Evolutionary conservation across 2,329 filamentous ascomycete genomes (phyloP), one percentile per base, ranked within the genome.

Genomic region (Trichocomaceae sp.): DNA sequence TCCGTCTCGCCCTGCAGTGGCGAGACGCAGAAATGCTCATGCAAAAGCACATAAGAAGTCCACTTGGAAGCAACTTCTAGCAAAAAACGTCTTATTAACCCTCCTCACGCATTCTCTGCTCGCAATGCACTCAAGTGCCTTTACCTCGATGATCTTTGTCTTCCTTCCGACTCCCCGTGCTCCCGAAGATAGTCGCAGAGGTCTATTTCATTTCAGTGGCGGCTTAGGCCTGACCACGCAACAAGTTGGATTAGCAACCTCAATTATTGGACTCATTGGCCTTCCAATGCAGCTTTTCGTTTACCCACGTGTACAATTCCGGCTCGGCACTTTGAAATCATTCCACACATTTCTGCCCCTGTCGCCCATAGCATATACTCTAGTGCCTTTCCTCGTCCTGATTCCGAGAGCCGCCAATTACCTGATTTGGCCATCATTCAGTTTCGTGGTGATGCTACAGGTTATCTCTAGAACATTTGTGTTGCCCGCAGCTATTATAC

Each of bases 181-280:
- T 58, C 69, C 67, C 0, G 73, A 69, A 70, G 77, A 61, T 64
- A 65, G 61, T 62, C 57, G 63, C 54, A 61, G 60, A 68, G 69
- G 62, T 60, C 69, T 58, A 69, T 80, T 55, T 78, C 83, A 79
- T 58, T 90, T 87, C 61, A 79, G 81, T 0, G 87, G 88, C 26
- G 89, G 89, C 1, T 76, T 93, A 0, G 87, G 87, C n/a, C 79
- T 93, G 51, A 81, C 82, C 0, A 84, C 87, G 0, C 78, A 80
- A 1, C 80, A 82, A 2, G 86, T 93, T 31, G 88, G 88, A n/a
- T 73, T 88, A 44, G 86, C 87, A 4, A 90, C 91, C 74, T 84
- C 88, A 2, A 84, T 87, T 50, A 79, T 93, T 15, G 89, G 88
- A 8, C 71, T 82, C 48, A 83, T 92, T 44, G 89, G 89, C n/a